Percentiles rank a stretch among this genome's conserved stretches.
Conservation (phyloP, 129 eudicot species). For the Flaveria linearis region DNA sequence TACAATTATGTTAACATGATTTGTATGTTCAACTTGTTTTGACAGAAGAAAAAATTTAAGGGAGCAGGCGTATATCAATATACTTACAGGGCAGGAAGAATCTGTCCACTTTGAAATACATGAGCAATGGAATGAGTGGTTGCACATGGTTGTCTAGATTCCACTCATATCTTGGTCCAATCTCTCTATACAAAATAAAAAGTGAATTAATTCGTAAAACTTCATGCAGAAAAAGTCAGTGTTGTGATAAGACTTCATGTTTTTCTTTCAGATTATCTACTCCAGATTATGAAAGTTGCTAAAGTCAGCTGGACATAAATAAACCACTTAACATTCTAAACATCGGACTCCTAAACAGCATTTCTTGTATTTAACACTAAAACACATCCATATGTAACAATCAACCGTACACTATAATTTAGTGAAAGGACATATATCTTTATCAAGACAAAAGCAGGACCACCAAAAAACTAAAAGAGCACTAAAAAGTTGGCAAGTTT, state of each 20-base stretch:
- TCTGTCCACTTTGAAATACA: conserved; percentile 97
- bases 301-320: not conserved
- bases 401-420: not conserved
- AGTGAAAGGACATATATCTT: not conserved
- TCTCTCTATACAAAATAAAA: conserved; percentile 57
- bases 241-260: not conserved
- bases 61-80: conserved; percentile 11
- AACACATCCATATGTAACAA: not conserved
- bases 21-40: conserved; percentile 10
- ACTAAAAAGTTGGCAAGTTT: not conserved
- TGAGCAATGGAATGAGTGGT: conserved; percentile 96
- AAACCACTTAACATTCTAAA: not conserved
- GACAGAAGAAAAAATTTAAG: not conserved
- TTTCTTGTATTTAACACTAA: conserved; percentile 17
- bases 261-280: conserved; percentile 4
- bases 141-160: conserved; percentile 88
- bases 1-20: conserved; percentile 6
- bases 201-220: not conserved
- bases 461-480: not conserved
- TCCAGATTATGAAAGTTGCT: not conserved
- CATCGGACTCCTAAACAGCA: conserved; percentile 26
- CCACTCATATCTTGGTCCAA: conserved; percentile 86
- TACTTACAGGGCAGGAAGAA: conserved; percentile 94
- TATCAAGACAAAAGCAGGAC: conserved; percentile 3
- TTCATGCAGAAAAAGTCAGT: not conserved